Evolutionary conservation across 1,284 basidiomycete genomes (phyloP).

Genomic region (Cutaneotrichosporon sp.): DNA sequence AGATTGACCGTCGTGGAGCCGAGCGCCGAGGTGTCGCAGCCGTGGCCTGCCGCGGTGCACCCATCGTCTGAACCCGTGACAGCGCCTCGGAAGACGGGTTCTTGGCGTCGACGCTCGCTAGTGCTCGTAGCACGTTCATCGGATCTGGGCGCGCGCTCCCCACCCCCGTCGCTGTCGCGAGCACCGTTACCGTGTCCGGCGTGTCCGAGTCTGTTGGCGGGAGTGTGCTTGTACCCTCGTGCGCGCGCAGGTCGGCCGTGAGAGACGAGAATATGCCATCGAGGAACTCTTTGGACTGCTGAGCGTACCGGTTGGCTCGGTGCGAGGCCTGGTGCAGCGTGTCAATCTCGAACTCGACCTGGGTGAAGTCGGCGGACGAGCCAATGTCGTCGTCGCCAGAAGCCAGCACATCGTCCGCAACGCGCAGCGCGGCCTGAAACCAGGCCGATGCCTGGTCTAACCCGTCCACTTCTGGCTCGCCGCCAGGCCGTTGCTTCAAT

Average conservation of each 20-base stretch:
- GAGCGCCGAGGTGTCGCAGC: conserved; percentile 12
- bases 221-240: conserved; percentile 30
- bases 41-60: conserved; percentile 4
- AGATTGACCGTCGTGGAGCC: conserved; percentile 14
- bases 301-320: conserved; percentile 47
- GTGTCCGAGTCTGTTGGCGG: conserved; percentile 30
- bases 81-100: conserved; percentile 5
- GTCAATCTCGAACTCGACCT: conserved; percentile 54
- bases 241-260: conserved; percentile 42
- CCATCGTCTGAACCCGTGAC: conserved; percentile 8
- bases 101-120: conserved; percentile 43
- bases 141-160: conserved; percentile 33
- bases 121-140: conserved; percentile 45
- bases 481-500: not conserved
- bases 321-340: conserved; percentile 47
- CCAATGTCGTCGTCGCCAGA: conserved; percentile 33
- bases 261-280: conserved; percentile 53
- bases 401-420: conserved; percentile 40
- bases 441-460: conserved; percentile 28
- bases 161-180: conserved; percentile 24
- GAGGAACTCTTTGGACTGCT: conserved; percentile 48
- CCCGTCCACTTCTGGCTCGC: conserved; percentile 29
- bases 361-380: conserved; percentile 39
- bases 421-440: conserved; percentile 36
- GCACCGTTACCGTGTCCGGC: conserved; percentile 33